Base-by-base conservation (phyloP, 2,329 filamentous ascomycete species). In the Cadophora sp. region DNA sequence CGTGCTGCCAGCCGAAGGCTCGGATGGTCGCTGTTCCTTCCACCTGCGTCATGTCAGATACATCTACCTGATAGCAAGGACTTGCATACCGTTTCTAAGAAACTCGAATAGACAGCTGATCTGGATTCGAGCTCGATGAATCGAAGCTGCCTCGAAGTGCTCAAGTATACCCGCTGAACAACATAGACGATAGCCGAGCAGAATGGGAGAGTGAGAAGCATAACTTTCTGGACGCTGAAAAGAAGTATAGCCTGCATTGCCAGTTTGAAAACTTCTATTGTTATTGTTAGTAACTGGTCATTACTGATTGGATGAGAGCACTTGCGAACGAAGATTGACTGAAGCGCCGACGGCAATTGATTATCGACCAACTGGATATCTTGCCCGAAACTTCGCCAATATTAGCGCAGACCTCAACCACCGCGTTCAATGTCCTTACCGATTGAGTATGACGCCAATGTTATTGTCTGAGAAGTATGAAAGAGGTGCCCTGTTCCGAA, bases 121-220 rank as follows among this genome's bases (percentile, higher is more conserved):
- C 48, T 26, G 24, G 48, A 51, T n/a, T 51, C 83, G 24, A 84
- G 75, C 40, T 84, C 83, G 56, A 84, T 73, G 56, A 81, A 78
- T 67, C 83, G 80, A 14, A 84, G 70, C 68, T 84, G 83, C 2
- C 83, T 80, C 1, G 82, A 83, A 8, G 83, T 84, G 8, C 81
- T 78, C 16, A 84, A 1, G 81, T 75, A 84, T 62, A 81, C 75
- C 56, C 80, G 80, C 66, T 83, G 82, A 26, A 72, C 55, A 19
- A 67, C 51, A 61, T 70, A 72, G 14, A 70, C 50, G 2, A 67
- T 43, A 19, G 58, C 48, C 29, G 64, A 31, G 43, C 63, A 53
- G 9, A 51, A 27, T 4, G 48, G 48, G 3, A 51, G 48, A 12
- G 48, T 51, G 6, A 51, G 24, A 9, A 51, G 26, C 48, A 51